Evolutionary conservation across 139 green algal species (phyloP).

Genomic region (Chlorella sp.): DNA sequence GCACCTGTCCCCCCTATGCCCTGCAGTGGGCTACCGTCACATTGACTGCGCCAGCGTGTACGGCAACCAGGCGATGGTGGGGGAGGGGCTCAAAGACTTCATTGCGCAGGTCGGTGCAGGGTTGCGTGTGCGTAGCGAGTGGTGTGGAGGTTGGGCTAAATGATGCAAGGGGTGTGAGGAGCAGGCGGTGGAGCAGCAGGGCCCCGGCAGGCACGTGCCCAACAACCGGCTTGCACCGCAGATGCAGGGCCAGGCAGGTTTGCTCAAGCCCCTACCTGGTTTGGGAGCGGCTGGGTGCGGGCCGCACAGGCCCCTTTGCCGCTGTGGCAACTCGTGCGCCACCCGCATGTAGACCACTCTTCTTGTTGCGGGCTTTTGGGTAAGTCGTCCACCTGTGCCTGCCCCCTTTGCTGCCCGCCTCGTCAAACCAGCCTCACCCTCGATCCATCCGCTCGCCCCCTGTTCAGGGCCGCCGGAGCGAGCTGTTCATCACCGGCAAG

Average conservation of each 20-base stretch:
- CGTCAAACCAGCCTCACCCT: too few species aligned
- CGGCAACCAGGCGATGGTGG: slow-evolving; percentile 74
- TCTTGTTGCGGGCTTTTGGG: too few species aligned
- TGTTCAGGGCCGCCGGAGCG: slow-evolving; percentile 50
- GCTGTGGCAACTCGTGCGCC: too few species aligned
- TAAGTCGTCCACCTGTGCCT: too few species aligned
- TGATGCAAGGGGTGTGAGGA: neutral
- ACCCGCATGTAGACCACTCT: too few species aligned
- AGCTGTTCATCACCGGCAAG: slow-evolving; percentile 89
- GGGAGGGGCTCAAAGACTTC: slow-evolving; percentile 70
- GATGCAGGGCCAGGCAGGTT: too few species aligned
- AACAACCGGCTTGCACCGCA: neutral
- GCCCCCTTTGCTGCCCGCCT: neutral
- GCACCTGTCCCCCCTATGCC: neutral
- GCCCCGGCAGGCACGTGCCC: neutral
- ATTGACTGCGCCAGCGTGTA: slow-evolving; percentile 86
- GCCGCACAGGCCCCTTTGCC: neutral
- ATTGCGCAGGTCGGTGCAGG: slow-evolving; percentile 24
- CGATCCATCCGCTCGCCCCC: neutral
- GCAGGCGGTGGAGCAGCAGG: neutral
- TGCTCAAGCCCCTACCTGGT: too few species aligned
- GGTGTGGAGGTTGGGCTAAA: too few species aligned
- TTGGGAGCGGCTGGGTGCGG: neutral
- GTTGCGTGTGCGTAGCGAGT: too few species aligned
- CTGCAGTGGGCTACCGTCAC: slow-evolving; percentile 72